phyloP scores from a whole-genome alignment of 2,329 filamentous ascomycete genomes.

The Talaromyces albobiverticillius region DNA sequence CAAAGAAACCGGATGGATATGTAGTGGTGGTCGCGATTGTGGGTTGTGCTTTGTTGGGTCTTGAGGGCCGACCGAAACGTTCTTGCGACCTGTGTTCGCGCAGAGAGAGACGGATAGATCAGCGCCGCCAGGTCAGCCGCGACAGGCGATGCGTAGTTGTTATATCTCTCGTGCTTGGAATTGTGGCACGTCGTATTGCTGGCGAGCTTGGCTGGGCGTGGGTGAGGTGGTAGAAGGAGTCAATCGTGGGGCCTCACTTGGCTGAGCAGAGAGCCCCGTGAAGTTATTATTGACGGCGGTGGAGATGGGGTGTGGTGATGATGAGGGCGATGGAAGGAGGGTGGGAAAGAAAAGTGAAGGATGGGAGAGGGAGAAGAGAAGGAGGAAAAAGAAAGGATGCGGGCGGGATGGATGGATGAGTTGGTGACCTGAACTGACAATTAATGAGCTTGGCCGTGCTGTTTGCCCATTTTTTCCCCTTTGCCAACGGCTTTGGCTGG shows the following conservation, averaged over 20 bases:
- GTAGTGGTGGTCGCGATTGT: neutral
- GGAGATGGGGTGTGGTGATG: neutral
- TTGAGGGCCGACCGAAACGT: conserved; percentile 5
- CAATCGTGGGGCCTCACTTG: no score
- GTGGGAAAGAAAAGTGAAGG: conserved; percentile 9
- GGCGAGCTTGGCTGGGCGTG: no score
- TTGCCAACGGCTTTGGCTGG: neutral
- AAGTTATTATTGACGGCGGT: conserved; percentile 3
- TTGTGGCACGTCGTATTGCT: no score
- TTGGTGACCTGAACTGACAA: neutral
- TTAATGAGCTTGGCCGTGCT: conserved; percentile 1
- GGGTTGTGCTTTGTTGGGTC: neutral
- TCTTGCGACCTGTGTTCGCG: conserved; percentile 6
- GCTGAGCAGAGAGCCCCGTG: no score
- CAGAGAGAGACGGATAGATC: neutral
- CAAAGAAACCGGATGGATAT: neutral
- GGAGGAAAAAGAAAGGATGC: conserved; percentile 10
- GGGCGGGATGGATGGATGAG: conserved; percentile 8
- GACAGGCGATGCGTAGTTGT: no score
- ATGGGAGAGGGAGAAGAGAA: conserved; percentile 8
- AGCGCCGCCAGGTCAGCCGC: conserved; percentile 2
- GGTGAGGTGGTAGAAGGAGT: no score
- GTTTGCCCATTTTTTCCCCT: conserved; percentile 14
- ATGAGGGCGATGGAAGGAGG: conserved; percentile 16
- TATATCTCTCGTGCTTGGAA: neutral